phyloP scores from a whole-genome alignment of 108 stramenopile species.

The Nitzschia sp. region DNA sequence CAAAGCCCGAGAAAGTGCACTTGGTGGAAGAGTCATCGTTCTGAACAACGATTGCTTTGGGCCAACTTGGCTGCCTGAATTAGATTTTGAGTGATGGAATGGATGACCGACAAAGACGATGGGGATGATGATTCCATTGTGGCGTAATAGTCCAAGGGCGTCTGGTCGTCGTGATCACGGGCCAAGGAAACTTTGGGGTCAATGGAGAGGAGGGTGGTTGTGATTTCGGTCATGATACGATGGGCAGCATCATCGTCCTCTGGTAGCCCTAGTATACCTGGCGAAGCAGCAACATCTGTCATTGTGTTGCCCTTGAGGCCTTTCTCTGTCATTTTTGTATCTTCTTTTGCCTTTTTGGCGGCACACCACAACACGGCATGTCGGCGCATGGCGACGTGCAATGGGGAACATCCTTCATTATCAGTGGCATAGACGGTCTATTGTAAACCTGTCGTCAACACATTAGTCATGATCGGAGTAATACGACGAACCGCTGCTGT shows the following conservation, averaged over 20 bases:
- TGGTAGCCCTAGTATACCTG: background rate
- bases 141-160: background rate
- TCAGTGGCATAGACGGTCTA: background rate
- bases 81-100: background rate
- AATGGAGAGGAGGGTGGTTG: background rate
- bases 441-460: too few relatives aligned
- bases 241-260: background rate
- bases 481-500: constrained; percentile 1
- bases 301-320: too few relatives aligned
- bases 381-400: background rate
- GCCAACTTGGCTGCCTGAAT: background rate
- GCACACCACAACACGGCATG: background rate
- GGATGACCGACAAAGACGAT: too few relatives aligned
- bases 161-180: background rate
- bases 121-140: background rate
- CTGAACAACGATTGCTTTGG: background rate
- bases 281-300: too few relatives aligned
- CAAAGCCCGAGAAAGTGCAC: too few relatives aligned
- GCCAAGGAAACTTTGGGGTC: background rate
- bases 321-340: background rate
- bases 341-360: background rate
- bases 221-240: background rate
- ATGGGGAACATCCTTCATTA: background rate
- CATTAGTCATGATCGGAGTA: constrained; percentile 28
- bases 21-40: too few relatives aligned